Percentiles rank a stretch among this genome's conserved stretches.
Evolutionary conservation across 768 basidiomycete species (phyloP).

Genomic region (Phylloporus arenicola): DNA sequence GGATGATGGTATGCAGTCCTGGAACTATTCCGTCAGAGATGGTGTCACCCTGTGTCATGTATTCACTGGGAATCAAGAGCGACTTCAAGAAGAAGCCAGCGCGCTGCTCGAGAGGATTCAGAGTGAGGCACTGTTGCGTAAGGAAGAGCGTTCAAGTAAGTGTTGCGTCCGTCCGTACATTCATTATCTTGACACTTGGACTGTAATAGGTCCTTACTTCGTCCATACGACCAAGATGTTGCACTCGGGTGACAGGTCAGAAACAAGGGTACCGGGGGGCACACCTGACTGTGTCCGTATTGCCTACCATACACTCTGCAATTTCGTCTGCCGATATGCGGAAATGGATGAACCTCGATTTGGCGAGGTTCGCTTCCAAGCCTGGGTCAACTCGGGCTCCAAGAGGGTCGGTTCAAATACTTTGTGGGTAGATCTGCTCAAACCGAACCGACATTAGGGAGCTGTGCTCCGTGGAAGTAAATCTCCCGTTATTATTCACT

Average conservation of each 20-base stretch:
- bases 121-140: conserved; percentile 21
- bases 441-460: conserved; percentile 14
- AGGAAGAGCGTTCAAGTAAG: conserved; percentile 21
- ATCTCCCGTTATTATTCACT: conserved; percentile 20
- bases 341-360: conserved; percentile 31
- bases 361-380: conserved; percentile 32
- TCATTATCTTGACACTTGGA: conserved; percentile 3
- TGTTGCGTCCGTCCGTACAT: background rate
- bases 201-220: conserved; percentile 26
- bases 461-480: conserved; percentile 18
- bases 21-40: conserved; percentile 18
- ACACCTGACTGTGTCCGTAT: conserved; percentile 18
- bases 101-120: conserved; percentile 38
- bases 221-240: conserved; percentile 15
- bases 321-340: conserved; percentile 32
- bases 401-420: conserved; percentile 27
- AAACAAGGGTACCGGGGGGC: conserved; percentile 20
- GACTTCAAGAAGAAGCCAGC: conserved; percentile 37
- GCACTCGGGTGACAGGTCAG: conserved; percentile 8
- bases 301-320: conserved; percentile 26
- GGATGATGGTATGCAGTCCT: conserved; percentile 30
- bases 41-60: conserved; percentile 36
- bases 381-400: conserved; percentile 39
- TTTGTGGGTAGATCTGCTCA: background rate
- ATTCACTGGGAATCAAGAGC: conserved; percentile 43